phyloP scores from a whole-genome alignment of 2,329 filamentous ascomycete species.

The Sporothrix mexicana region DNA sequence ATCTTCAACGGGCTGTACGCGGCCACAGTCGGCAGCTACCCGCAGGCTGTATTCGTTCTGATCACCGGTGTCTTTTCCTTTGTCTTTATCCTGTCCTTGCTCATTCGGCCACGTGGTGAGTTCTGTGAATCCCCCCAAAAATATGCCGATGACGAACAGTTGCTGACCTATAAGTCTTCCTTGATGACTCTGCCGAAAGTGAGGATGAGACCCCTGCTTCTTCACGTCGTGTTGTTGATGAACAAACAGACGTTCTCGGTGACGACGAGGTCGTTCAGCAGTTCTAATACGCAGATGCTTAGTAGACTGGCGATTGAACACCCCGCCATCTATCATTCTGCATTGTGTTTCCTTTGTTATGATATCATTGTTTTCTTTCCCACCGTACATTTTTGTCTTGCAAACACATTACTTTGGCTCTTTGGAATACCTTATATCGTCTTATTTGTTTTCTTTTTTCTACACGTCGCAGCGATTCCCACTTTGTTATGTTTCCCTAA shows the following conservation, averaged over 20 bases:
- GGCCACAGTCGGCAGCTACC: conserved; percentile 75
- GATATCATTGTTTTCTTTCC: background rate
- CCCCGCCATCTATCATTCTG: background rate
- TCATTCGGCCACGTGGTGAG: conserved; percentile 77
- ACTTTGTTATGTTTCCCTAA: background rate
- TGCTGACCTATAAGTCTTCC: conserved; percentile 28
- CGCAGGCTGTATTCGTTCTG: conserved; percentile 83
- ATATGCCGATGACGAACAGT: background rate
- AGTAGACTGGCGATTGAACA: background rate
- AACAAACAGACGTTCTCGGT: conserved; percentile 31
- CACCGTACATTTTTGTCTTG: background rate
- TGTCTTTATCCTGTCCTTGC: conserved; percentile 69
- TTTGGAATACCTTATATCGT: too few relatives aligned
- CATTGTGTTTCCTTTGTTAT: background rate
- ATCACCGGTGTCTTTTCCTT: conserved; percentile 69
- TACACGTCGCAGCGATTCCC: conserved; percentile 1
- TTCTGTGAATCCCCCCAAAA: background rate
- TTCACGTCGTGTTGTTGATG: conserved; percentile 9
- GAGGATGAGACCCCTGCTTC: conserved; percentile 12
- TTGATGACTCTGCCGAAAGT: background rate
- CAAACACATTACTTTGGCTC: background rate
- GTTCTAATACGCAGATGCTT: conserved; percentile 30
- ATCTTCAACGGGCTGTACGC: conserved; percentile 88
- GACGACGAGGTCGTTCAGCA: conserved; percentile 40
- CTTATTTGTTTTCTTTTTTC: background rate